phyloP scores from a whole-genome alignment of 208 protist genomes.

The Trypanosomatidae sp. region DNA sequence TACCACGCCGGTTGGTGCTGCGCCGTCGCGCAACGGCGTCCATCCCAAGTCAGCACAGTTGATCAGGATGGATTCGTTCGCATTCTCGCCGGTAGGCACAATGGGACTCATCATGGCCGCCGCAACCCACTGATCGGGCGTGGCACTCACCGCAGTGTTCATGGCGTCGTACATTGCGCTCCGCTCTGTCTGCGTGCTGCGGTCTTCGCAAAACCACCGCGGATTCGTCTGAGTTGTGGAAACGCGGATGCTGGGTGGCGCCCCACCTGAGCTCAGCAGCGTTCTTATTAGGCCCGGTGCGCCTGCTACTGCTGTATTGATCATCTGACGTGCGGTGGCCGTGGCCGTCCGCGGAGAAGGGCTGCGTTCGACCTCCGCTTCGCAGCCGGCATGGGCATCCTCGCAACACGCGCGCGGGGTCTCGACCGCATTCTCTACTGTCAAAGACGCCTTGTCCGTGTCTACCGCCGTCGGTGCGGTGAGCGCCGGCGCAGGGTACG shows the following conservation, averaged over 20 bases:
- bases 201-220: conserved; percentile 21
- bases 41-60: conserved; percentile 14
- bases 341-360: background rate
- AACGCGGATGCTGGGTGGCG: background rate
- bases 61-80: conserved; percentile 1
- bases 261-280: background rate
- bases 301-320: background rate
- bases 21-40: conserved; percentile 8
- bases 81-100: conserved; percentile 6
- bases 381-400: background rate
- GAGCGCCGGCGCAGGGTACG: background rate
- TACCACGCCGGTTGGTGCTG: background rate
- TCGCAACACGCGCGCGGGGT: background rate
- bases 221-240: conserved; percentile 19
- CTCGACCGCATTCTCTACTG: background rate
- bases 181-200: conserved; percentile 28
- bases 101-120: conserved; percentile 19
- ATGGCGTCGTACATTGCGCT: background rate
- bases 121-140: conserved; percentile 2
- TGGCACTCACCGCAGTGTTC: background rate
- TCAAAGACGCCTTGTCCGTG: background rate
- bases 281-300: background rate
- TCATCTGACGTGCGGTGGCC: no score
- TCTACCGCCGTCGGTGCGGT: background rate
- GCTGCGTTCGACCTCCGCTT: background rate